Evolutionary conservation across 2,329 filamentous ascomycete species (phyloP), one percentile per base, ranked within the genome.

Genomic region (Fusarium sp.): DNA sequence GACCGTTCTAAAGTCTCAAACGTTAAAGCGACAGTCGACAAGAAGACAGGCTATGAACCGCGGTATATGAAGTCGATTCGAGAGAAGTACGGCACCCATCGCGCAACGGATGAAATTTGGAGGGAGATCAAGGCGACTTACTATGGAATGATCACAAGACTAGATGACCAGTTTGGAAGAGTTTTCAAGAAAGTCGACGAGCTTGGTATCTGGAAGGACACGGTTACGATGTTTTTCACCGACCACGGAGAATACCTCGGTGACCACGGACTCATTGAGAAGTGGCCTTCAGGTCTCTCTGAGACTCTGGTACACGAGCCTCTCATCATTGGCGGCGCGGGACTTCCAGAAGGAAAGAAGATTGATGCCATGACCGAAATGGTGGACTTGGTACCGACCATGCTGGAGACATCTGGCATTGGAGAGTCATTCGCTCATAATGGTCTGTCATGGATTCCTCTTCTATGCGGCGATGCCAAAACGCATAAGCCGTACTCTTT

Each of bases 161-260:
- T 86, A 0, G 85, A 87, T 63, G 81, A 85, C 35, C 84, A 87
- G 63, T 87, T 87, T 48, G 84, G 85, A 0, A 75, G 82, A 1
- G 74, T 87, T 9, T 70, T 85, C 15, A 75, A 76, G 0, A 79
- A 78, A 9, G 68, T 83, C 6, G 80, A 84, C 15, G 77, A 80
- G 1, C 70, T 80, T 3, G 79, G 74, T 1, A 70, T 83, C 1
- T 85, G 82, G 81, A 76, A 83, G 8, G 75, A 80, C 13, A 85
- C 84, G 0, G 79, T 86, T 0, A 85, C 83, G 2, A 80, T 85
- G 78, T 85, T 85, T 70, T 85, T 84, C 61, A 85, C 83, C 0
- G 83, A 85, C 49, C 85, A 85, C 64, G 85, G 85, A 7, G 84
- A 87, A 59, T 87, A 84, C 57, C 81, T 87, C 0, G 85, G 85